Conservation (phyloP, 768 basidiomycete species). For the Pisolithus tinctorius region DNA sequence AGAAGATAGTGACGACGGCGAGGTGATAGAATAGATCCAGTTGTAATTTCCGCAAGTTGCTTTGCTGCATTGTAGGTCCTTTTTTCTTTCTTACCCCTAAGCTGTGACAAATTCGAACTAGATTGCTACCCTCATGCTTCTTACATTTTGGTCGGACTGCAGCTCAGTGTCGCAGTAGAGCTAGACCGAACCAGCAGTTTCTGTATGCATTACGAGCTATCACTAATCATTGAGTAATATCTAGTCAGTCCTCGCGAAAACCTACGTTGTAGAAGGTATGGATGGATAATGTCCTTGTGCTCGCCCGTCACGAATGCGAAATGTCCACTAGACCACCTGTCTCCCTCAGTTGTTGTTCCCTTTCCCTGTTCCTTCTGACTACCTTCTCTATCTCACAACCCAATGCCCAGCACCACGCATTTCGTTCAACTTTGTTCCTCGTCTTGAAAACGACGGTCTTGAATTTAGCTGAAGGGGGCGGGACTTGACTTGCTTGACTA, state of each 20-base stretch:
- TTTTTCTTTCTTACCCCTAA: neutral
- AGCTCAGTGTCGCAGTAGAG: neutral
- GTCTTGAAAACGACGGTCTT: conserved; percentile 64
- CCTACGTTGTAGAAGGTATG: neutral
- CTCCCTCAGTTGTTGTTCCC: conserved; percentile 63
- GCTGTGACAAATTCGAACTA: neutral
- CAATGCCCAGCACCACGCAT: conserved; percentile 93
- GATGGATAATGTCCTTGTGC: neutral
- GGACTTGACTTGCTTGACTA: conserved; percentile 28
- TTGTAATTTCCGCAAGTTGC: neutral
- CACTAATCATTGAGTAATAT: no score
- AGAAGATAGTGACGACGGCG: conserved; percentile 38
- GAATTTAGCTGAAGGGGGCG: conserved; percentile 48
- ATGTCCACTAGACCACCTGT: conserved; percentile 48
- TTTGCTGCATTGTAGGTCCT: neutral
- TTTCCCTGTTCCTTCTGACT: conserved; percentile 49
- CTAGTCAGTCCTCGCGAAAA: no score
- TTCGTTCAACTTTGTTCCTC: conserved; percentile 81
- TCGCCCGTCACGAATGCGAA: conserved; percentile 4
- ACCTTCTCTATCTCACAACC: conserved; percentile 85
- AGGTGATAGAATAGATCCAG: conserved; percentile 46
- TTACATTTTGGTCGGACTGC: neutral
- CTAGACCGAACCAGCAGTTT: neutral
- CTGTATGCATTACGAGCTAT: no score
- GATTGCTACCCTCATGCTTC: neutral